A percentile compares a stretch with the other conserved stretches of the same genome.
Conservation (phyloP, 306 rosid genomes). For the Mimosa pudica region DNA sequence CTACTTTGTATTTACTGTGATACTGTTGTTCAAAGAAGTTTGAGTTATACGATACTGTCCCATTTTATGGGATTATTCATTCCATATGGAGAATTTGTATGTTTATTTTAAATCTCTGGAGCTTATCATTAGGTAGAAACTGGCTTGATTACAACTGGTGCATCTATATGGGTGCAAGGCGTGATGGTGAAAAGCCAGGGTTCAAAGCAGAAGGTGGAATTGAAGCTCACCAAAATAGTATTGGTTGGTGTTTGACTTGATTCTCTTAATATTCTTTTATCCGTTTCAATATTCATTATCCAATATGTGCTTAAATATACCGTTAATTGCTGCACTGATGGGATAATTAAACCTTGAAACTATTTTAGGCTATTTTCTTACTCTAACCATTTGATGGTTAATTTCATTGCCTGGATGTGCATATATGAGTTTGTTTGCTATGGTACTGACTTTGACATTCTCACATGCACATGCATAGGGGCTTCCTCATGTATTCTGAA, state of each 20-base stretch:
- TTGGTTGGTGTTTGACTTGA: slow-evolving; percentile 62
- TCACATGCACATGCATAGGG: slow-evolving; percentile 19
- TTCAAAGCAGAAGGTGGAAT: slow-evolving; percentile 86
- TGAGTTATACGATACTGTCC: neutral
- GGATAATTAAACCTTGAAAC: slow-evolving; percentile 7
- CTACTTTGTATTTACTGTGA: neutral
- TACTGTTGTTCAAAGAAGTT: neutral
- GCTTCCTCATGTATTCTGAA: slow-evolving; percentile 19
- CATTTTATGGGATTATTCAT: neutral
- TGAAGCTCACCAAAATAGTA: slow-evolving; percentile 77
- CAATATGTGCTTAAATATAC: slow-evolving; percentile 1
- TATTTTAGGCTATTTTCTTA: slow-evolving; percentile 2
- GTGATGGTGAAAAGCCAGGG: slow-evolving; percentile 80
- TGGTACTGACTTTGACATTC: slow-evolving; percentile 16
- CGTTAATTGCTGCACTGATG: neutral
- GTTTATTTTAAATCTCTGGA: slow-evolving; percentile 44
- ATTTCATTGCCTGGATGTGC: neutral
- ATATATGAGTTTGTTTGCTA: neutral
- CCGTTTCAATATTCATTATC: neutral
- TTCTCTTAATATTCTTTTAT: neutral
- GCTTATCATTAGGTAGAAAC: slow-evolving; percentile 72
- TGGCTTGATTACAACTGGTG: slow-evolving; percentile 78
- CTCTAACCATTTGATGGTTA: neutral
- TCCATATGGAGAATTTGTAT: slow-evolving; percentile 29
- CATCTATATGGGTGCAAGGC: slow-evolving; percentile 91